Percentiles rank a stretch among this genome's conserved stretches.
Evolutionary conservation across 805 yeast genomes (phyloP).

Genomic region (Candida nitratophila): DNA sequence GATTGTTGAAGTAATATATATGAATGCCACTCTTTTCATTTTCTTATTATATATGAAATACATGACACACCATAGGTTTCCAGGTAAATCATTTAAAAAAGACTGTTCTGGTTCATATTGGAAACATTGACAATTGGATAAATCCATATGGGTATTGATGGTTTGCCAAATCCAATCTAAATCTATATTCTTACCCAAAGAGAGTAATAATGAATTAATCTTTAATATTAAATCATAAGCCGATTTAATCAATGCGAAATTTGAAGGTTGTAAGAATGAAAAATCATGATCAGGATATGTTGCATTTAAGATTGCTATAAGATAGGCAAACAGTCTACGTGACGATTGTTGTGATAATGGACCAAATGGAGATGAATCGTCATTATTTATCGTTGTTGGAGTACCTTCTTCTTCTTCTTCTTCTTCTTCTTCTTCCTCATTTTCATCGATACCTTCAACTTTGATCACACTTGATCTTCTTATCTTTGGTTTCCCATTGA

Average conservation of each 20-base stretch:
- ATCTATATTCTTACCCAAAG: conserved; percentile 49
- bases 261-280: conserved; percentile 73
- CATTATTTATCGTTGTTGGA: not conserved
- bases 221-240: conserved; percentile 46
- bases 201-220: conserved; percentile 71
- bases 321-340: conserved; percentile 81
- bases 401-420: not conserved
- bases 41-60: conserved; percentile 91
- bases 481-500: not conserved
- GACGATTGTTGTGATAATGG: conserved; percentile 82
- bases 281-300: conserved; percentile 97
- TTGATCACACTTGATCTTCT: not conserved
- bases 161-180: conserved; percentile 77
- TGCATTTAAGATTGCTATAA: conserved; percentile 84
- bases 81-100: conserved; percentile 56
- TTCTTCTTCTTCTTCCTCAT: conserved; percentile 1
- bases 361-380: conserved; percentile 63
- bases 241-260: conserved; percentile 53
- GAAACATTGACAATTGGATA: conserved; percentile 55
- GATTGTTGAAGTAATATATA: conserved; percentile 55
- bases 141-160: conserved; percentile 74
- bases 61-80: conserved; percentile 66
- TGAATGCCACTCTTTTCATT: conserved; percentile 83
- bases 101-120: conserved; percentile 60
- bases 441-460: not conserved